Conservation (phyloP, 768 basidiomycete species). For the Mycena venus region DNA sequence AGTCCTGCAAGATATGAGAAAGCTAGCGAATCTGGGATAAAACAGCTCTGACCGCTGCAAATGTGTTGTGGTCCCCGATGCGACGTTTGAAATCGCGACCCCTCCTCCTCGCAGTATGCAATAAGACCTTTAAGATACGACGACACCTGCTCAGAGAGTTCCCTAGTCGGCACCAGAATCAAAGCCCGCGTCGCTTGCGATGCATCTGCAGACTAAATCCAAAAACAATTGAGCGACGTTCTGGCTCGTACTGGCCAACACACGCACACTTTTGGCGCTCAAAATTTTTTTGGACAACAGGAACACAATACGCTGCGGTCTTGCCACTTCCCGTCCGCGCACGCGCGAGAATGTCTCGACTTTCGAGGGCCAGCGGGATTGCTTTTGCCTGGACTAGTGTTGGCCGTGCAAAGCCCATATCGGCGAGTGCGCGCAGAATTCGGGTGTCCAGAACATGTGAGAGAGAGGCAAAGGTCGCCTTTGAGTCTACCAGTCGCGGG, state of each 20-base stretch:
- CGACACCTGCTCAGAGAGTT: conserved; percentile 92
- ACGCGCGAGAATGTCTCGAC: conserved; percentile 90
- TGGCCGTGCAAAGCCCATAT: conserved; percentile 90
- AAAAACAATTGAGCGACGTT: conserved; percentile 7
- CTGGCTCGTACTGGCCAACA: neutral
- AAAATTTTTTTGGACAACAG: conserved; percentile 91
- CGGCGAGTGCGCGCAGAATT: conserved; percentile 89
- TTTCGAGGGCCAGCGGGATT: conserved; percentile 92
- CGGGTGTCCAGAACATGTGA: conserved; percentile 87
- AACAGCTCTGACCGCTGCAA: conserved; percentile 71
- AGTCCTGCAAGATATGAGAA: conserved; percentile 39
- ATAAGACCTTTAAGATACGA: conserved; percentile 74
- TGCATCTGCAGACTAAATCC: conserved; percentile 50
- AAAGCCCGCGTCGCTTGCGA: conserved; percentile 78
- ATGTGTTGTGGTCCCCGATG: conserved; percentile 77
- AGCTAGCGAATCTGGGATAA: neutral
- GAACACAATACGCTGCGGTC: conserved; percentile 95
- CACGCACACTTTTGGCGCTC: conserved; percentile 80
- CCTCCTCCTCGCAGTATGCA: conserved; percentile 84
- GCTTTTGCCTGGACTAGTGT: conserved; percentile 93
- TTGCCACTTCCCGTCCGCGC: conserved; percentile 98
- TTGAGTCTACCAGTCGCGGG: conserved; percentile 59
- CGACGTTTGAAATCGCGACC: conserved; percentile 82
- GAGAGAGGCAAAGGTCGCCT: conserved; percentile 70
- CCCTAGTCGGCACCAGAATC: conserved; percentile 91